Percentiles rank a stretch among this genome's conserved stretches.
phyloP scores from a whole-genome alignment of 805 yeast genomes.

The Saccharomycopsis sp. region DNA sequence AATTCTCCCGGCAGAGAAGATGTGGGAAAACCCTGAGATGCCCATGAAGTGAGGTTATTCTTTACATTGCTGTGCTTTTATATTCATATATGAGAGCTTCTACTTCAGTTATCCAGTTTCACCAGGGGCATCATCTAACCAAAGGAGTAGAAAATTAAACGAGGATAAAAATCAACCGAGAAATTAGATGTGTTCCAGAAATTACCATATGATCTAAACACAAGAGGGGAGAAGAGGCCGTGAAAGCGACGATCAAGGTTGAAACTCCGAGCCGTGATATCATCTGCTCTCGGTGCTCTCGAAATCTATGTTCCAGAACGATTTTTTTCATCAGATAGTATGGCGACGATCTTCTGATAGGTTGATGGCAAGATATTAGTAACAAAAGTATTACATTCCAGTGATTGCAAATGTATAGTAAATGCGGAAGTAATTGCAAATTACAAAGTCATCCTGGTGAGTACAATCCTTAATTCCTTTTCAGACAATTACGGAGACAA shows the following conservation, averaged over 20 bases:
- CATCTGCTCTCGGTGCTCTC: no score
- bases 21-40: background rate
- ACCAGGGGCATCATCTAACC: background rate
- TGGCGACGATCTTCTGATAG: no score
- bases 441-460: background rate
- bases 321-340: no score
- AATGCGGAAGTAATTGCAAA: no score
- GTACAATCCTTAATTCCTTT: no score
- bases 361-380: no score
- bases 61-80: background rate
- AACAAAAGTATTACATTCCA: no score
- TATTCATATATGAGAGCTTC: background rate
- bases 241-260: background rate
- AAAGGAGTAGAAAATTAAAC: background rate
- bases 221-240: background rate
- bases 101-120: background rate
- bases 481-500: no score
- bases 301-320: no score
- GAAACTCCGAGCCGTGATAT: background rate
- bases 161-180: background rate
- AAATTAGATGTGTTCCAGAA: background rate
- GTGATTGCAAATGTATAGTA: background rate
- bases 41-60: no score
- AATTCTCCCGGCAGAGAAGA: background rate
- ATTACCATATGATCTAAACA: background rate